Evolutionary conservation across 805 yeast species (phyloP), one percentile per base, ranked within the genome.

Genomic region (Candida nanaspora): DNA sequence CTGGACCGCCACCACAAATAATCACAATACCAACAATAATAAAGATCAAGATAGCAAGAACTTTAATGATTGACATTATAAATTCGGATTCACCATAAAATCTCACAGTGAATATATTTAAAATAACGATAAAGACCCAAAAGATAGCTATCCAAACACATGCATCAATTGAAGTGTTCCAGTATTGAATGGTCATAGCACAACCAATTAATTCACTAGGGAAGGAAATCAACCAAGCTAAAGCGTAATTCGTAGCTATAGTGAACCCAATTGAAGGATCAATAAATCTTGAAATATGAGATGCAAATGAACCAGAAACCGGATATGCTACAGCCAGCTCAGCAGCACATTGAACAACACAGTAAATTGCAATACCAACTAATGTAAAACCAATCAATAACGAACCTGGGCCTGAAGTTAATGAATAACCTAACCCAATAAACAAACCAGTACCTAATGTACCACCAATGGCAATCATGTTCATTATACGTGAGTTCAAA

Each of bases 381-480:
- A 44, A 26, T 1, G 33, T 5, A 26, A 39, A 44, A 13, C 47
- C 47, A 29, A 59, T 37, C 9, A 35, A 33, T 33, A 57, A 40
- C n/a, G 59, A 47, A 23, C 52, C 61, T 3, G 61, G 61, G 13
- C 58, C 58, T 18, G 50, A 47, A 13, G 56, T 41, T 39, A 82
- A 59, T 1, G 82, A 68, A 14, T 68, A 59, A 42, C 82, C 81
- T 2, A 83, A 69, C 47, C 83, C 82, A 21, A 84, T 78, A 42
- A 84, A 74, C 37, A 84, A 65, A 46, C 88, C 91, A 8, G 86
- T 78, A 46, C 91, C 91, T 47, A 83, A 79, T 44, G 81, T 72
- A 20, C 86, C 86, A 44, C 87, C 87, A 44, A 82, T 67, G 35
- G 88, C 85, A 57, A 82, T 82, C 83, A 81, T 77, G 37, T 79